Percentiles rank a stretch among this genome's conserved stretches.
phyloP scores from a whole-genome alignment of 495 filamentous ascomycete genomes.

The Alectoria sarmentosa region DNA sequence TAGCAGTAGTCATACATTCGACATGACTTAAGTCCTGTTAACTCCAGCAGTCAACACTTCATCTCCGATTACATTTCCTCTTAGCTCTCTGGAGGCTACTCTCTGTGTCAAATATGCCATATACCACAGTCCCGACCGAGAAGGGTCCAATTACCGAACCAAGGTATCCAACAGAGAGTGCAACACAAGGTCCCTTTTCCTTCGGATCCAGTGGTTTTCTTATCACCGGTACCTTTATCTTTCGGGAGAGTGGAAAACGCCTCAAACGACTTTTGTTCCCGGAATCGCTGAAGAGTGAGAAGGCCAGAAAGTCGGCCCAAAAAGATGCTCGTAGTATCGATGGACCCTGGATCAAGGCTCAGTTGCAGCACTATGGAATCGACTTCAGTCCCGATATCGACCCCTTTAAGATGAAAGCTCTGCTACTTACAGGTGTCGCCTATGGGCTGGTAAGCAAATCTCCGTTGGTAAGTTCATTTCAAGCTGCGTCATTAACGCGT shows the following conservation, averaged over 20 bases:
- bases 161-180: not conserved
- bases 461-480: not conserved
- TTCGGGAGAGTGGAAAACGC: not conserved
- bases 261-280: not conserved
- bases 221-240: not conserved
- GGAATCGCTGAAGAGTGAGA: not conserved
- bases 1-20: no score
- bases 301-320: not conserved
- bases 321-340: not conserved
- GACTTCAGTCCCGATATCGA: not conserved
- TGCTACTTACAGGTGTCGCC: not conserved
- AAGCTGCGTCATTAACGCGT: not conserved
- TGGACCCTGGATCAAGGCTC: not conserved
- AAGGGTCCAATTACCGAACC: not conserved
- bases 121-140: not conserved
- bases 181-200: not conserved
- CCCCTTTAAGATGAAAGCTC: not conserved
- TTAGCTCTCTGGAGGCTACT: not conserved
- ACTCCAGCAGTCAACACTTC: not conserved
- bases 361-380: not conserved
- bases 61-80: not conserved
- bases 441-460: not conserved
- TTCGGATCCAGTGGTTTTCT: not conserved
- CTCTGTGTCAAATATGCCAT: not conserved
- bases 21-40: no score